Conservation (phyloP, 306 rosid genomes). For the Lagenaria siceraria region DNA sequence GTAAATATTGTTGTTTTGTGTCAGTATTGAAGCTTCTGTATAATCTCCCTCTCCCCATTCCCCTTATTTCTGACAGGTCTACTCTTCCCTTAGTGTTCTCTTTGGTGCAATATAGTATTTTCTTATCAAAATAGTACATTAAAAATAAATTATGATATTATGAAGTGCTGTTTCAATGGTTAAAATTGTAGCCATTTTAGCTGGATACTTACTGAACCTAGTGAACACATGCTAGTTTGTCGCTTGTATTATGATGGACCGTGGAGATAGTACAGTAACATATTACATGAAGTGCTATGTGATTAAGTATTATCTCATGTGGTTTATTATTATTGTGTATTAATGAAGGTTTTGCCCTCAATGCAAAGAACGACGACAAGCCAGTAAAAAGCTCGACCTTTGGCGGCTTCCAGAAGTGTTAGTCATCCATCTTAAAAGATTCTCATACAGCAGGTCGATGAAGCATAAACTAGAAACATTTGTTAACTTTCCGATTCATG, state of each 20-base stretch:
- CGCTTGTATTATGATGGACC: not conserved
- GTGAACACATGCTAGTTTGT: not conserved
- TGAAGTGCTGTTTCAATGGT: not conserved
- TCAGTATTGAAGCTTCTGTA: not conserved
- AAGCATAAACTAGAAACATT: constrained; percentile 93
- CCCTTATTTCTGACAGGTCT: not conserved
- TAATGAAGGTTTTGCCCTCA: constrained; percentile 76
- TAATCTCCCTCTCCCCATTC: not conserved
- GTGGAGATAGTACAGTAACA: not conserved
- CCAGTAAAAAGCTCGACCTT: constrained; percentile 93
- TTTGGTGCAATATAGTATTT: not conserved
- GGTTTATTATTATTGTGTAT: constrained; percentile 1
- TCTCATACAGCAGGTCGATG: constrained; percentile 97
- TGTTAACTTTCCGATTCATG: constrained; percentile 88
- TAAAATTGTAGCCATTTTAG: not conserved
- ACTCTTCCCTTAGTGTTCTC: not conserved
- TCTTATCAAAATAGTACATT: not conserved
- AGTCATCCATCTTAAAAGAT: constrained; percentile 92
- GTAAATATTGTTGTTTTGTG: not conserved
- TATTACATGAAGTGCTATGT: not conserved
- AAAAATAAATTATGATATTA: not conserved
- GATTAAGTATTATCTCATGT: not conserved
- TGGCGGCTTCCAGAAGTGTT: constrained; percentile 98
- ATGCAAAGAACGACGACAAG: constrained; percentile 91
- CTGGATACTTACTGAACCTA: not conserved